Evolutionary conservation across 2,329 filamentous ascomycete species (phyloP).

Genomic region (Thielaviopsis ethacetica): DNA sequence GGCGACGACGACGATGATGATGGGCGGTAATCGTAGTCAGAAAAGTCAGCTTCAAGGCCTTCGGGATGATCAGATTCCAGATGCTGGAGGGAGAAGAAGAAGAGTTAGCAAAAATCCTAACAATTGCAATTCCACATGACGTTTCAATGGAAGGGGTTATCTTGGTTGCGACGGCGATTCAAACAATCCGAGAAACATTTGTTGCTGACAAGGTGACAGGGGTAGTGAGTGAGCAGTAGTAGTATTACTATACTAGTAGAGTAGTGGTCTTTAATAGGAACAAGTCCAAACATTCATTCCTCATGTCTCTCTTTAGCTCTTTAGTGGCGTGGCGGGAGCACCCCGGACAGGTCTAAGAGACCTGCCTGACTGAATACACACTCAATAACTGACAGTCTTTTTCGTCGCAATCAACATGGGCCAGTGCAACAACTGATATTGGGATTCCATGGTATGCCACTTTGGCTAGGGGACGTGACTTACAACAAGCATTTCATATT

Average conservation of each 20-base stretch:
- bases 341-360: neutral
- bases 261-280: neutral
- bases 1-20: neutral
- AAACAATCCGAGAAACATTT: neutral
- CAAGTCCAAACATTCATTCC: neutral
- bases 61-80: neutral
- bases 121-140: neutral
- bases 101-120: neutral
- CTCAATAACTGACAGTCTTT: neutral
- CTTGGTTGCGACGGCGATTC: neutral
- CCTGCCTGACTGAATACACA: too few relatives aligned
- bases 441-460: neutral
- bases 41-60: neutral
- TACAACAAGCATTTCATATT: constrained; percentile 7
- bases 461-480: neutral
- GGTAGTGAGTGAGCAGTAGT: too few relatives aligned
- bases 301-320: neutral
- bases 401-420: neutral
- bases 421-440: neutral
- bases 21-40: neutral
- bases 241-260: too few relatives aligned
- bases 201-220: neutral
- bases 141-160: neutral
- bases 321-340: neutral
- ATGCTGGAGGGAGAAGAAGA: neutral